Evolutionary conservation across 306 rosid species (phyloP), one percentile per base, ranked within the genome.

Genomic region (Amphicarpaea edgeworthii): DNA sequence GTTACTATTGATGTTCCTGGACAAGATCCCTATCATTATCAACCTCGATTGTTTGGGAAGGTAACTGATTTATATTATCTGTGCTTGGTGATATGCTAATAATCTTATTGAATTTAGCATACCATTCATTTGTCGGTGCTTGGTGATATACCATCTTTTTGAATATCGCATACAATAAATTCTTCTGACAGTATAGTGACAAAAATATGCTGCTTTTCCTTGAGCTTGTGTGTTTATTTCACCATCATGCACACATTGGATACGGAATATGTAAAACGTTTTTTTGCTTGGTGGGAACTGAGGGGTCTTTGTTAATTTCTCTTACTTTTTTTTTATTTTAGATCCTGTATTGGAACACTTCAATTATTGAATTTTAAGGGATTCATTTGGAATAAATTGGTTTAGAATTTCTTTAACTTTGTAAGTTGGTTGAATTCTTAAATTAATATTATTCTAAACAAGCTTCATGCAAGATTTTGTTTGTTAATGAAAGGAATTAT

Each of bases 1-100:
- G 90, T 90, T 61, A 78, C 78, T 47, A 90, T 92, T 53, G 79
- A 81, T 65, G 87, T 85, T 74, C 86, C 96, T 63, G 97, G 91
- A 12, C 90, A 89, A 81, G 93, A 84, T 66, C 74, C 74, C 4
- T 96, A 89, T 85, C 80, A 57, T 79, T 89, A 81, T 65, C 98
- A 96, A 78, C 72, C 92, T 82, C 96, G 97, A 76, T 86, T 96
- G 83, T 96, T 88, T 77, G 97, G 89, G 32, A 96, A 96, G 97
- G 99, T 96, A 85, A 73, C 61, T 58, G 26, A 73, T 55, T 30
- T 64, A 45, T 21, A 57, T 34, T 53, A 23, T 70, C 37, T 37
- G 49, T 81, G 43, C 51, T 70, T 43, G 37, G 45, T 37, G 30
- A 10, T 38, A 14, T 60, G 15, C 37, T 14, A n/a, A n/a, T n/a